Percentiles rank a stretch among this genome's conserved stretches.
Evolutionary conservation across 2,329 filamentous ascomycete species (phyloP).

Genomic region (Colletotrichum higginsianum): DNA sequence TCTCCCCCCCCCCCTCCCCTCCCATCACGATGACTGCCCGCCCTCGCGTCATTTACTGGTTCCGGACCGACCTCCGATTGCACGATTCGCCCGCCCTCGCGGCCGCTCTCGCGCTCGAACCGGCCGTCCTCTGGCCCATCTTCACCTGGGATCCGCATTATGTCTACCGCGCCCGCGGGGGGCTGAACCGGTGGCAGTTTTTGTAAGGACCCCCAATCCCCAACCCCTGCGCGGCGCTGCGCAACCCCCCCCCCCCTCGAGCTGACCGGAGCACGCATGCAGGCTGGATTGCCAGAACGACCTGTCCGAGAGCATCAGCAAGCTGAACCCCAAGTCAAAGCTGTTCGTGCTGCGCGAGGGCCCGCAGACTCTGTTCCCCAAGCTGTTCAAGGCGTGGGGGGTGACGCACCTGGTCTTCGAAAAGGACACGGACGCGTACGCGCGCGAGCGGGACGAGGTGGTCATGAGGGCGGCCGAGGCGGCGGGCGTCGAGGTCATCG

Average conservation of each 20-base stretch:
- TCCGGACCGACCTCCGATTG: constrained; percentile 82
- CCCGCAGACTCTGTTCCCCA: constrained; percentile 79
- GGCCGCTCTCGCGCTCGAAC: constrained; percentile 79
- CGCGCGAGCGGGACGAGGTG: constrained; percentile 72
- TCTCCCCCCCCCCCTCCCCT: not conserved
- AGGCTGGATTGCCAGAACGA: constrained; percentile 82
- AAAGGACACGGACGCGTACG: constrained; percentile 84
- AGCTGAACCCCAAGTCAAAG: constrained; percentile 79
- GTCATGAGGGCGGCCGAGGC: constrained; percentile 72
- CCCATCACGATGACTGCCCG: constrained; percentile 17
- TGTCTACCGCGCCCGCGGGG: constrained; percentile 79
- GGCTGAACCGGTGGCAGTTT: constrained; percentile 82
- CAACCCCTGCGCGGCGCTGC: too few species aligned
- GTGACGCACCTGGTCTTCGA: constrained; percentile 85
- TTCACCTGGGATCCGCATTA: constrained; percentile 89
- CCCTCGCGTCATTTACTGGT: constrained; percentile 78
- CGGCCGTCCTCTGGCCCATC: constrained; percentile 79
- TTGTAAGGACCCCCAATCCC: constrained; percentile 58
- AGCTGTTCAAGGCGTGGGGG: constrained; percentile 80
- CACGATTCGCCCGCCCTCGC: constrained; percentile 83
- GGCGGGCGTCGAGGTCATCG: constrained; percentile 78
- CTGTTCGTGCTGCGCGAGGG: constrained; percentile 81
- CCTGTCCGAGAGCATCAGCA: constrained; percentile 76
- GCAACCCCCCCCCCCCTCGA: not conserved
- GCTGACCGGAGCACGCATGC: constrained; percentile 46